Conservation (phyloP, 1,284 basidiomycete species). For the Cryptococcus hybrid region DNA sequence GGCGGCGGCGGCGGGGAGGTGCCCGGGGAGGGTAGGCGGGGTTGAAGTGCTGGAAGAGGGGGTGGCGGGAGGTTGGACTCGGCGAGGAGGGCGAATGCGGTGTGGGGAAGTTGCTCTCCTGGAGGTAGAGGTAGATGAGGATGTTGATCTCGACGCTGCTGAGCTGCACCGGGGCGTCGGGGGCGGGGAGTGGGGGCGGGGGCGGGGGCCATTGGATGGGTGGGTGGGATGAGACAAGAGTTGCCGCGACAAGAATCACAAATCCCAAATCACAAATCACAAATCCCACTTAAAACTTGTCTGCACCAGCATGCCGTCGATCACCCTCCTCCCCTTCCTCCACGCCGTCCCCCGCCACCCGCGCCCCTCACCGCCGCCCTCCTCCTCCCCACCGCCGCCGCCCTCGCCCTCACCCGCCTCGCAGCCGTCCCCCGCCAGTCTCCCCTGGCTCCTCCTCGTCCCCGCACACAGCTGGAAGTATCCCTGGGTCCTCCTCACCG, state of each 20-base stretch:
- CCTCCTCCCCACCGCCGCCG: conserved; percentile 62
- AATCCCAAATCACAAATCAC: neutral
- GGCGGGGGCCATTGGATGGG: no score
- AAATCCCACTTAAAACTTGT: neutral
- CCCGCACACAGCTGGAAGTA: conserved; percentile 81
- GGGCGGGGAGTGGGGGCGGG: no score
- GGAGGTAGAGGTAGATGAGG: conserved; percentile 46
- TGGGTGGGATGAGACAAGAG: no score
- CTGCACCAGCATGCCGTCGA: conserved; percentile 43
- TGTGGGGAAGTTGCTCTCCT: conserved; percentile 47
- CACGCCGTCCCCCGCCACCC: conserved; percentile 60
- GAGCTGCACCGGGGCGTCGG: neutral
- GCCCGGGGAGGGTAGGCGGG: conserved; percentile 21
- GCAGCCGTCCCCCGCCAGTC: neutral
- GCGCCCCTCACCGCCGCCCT: conserved; percentile 68
- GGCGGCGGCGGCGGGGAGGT: conserved; percentile 15
- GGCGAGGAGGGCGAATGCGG: conserved; percentile 41
- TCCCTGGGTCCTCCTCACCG: conserved; percentile 90
- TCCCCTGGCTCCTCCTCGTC: conserved; percentile 71
- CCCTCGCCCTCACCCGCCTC: conserved; percentile 53
- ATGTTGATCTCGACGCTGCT: conserved; percentile 40
- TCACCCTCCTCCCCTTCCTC: conserved; percentile 48
- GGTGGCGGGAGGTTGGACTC: conserved; percentile 40
- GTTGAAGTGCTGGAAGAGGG: conserved; percentile 41
- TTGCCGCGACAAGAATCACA: neutral